Evolutionary conservation across 345 rosid species (phyloP), one percentile per base, ranked within the genome.

Genomic region (Litchi chinensis): DNA sequence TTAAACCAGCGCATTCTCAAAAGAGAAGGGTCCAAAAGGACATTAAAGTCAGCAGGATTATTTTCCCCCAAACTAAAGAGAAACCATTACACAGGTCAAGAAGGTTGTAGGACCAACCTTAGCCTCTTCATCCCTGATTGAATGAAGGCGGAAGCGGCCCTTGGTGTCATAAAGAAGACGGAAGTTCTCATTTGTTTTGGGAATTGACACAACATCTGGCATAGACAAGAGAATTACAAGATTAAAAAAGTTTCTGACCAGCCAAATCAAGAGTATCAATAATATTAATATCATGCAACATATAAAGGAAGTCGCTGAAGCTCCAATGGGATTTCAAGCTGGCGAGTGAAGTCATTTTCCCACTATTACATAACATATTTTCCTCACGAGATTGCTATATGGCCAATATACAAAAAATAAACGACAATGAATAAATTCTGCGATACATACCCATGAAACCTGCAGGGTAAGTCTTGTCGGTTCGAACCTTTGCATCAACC

Each of bases 131-230:
- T 92, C 97, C 37, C 84, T 89, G 82, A 93, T 59, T 74, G 93
- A 88, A 77, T 90, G 94, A 68, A 93, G 91, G 68, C 98, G 89
- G 88, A 92, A 93, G 68, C 98, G 91, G 19, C 98, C 98, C 86
- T 93, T 93, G 64, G 98, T 91, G 83, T 93, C 98, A 72, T 91
- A 93, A 40, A 93, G 85, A 22, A 93, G 92, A 68, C 98, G 95
- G 83, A 92, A 92, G 88, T 87, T 91, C 88, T 93, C 98, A 65
- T 87, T 91, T 4, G 98, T 93, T 88, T 93, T 93, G 41, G 98
- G 97, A 77, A 93, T 92, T 0, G 97, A 92, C 41, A 93, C 91
- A 56, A 92, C 98, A 89, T 93, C 95, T 93, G 76, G 8, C 19
- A 32, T 66, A 39, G 10, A 66, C 4, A 63, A 22, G 16, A 73